Evolutionary conservation across 805 yeast species (phyloP).

Genomic region (Teunomyces barrocoloradensis): DNA sequence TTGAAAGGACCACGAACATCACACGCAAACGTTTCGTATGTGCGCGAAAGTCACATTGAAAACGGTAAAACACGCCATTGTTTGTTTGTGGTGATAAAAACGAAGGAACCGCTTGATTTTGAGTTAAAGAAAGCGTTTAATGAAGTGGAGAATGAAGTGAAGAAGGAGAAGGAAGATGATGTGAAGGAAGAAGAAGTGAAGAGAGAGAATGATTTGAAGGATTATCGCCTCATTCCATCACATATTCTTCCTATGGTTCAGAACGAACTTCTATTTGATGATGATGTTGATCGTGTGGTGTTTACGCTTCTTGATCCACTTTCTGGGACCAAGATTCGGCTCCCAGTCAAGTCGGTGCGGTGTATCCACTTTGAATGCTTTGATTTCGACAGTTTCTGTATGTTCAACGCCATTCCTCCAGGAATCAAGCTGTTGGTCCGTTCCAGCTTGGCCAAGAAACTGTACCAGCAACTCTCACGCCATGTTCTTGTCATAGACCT

Average conservation of each 20-base stretch:
- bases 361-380: slow-evolving; percentile 46
- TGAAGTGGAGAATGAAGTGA: slow-evolving; percentile 7
- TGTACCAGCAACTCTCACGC: background rate
- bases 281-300: slow-evolving; percentile 33
- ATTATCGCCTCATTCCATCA: slow-evolving; percentile 25
- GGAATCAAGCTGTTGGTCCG: slow-evolving; percentile 25
- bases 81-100: slow-evolving; percentile 1
- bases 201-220: background rate
- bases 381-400: slow-evolving; percentile 41
- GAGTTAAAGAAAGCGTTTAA: background rate
- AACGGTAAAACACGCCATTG: background rate
- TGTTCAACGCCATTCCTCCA: slow-evolving; percentile 33
- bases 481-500: too few relatives aligned
- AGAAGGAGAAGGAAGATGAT: background rate
- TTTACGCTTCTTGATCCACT: slow-evolving; percentile 42
- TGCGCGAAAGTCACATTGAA: background rate
- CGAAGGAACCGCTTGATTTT: slow-evolving; percentile 5
- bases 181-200: slow-evolving; percentile 8
- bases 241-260: slow-evolving; percentile 27
- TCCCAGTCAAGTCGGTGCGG: slow-evolving; percentile 37
- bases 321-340: slow-evolving; percentile 33
- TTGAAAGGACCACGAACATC: slow-evolving; percentile 1
- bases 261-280: slow-evolving; percentile 26
- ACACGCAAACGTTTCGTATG: background rate
- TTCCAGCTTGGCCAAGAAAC: slow-evolving; percentile 20